Conservation (phyloP, 208 protist species). For the Angomonas ambiguus region DNA sequence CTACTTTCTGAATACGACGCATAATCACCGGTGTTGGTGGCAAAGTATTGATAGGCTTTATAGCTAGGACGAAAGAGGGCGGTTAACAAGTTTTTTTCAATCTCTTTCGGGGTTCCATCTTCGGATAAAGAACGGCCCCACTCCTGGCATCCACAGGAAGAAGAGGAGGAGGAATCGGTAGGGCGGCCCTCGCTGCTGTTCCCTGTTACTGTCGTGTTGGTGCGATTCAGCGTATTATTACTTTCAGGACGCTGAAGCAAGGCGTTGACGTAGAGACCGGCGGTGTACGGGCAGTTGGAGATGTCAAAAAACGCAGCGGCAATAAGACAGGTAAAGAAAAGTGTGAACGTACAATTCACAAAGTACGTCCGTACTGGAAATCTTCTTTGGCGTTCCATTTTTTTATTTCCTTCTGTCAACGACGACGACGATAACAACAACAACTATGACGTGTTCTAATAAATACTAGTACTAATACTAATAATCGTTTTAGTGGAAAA, state of each 20-base stretch:
- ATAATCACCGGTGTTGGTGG: conserved; percentile 1
- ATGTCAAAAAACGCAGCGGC: conserved; percentile 56
- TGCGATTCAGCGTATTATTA: no score
- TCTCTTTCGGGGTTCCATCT: no score
- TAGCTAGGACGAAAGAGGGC: not conserved
- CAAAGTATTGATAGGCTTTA: not conserved
- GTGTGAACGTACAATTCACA: conserved; percentile 43
- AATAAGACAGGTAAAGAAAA: conserved; percentile 46
- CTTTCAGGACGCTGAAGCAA: not conserved
- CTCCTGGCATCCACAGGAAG: not conserved
- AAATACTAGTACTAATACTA: no score
- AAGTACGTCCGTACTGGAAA: conserved; percentile 51
- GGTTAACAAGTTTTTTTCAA: not conserved
- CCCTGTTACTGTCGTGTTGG: not conserved
- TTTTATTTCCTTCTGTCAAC: conserved; percentile 10
- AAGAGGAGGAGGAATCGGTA: not conserved
- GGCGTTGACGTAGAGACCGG: not conserved
- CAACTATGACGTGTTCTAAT: no score
- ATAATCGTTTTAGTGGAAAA: no score
- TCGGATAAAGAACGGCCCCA: no score
- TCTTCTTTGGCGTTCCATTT: conserved; percentile 9
- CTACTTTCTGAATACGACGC: conserved; percentile 20
- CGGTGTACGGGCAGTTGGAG: conserved; percentile 53
- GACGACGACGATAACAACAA: not conserved
- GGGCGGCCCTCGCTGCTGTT: not conserved